These are phyloP conservation scores for Chlorella sorokiniana DNA, from an alignment of 139 green algal genomes.

Conservation along the genomic window DNA sequence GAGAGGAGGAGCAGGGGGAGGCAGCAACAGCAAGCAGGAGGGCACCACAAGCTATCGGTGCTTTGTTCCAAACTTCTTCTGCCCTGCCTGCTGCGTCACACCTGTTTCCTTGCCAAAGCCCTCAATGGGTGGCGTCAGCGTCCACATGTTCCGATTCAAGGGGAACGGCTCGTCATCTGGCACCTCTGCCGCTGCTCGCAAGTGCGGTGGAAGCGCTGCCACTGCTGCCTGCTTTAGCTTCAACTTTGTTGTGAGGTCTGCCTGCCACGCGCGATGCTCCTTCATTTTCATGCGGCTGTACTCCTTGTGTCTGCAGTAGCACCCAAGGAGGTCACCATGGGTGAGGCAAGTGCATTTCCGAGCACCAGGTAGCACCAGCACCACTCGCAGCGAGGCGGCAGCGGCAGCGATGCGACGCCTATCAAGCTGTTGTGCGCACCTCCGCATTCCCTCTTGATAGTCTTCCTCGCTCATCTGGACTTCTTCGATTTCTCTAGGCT, in stretches of 20 bases:
- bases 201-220: constrained; percentile 41
- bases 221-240: constrained; percentile 54
- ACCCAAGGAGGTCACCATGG: not conserved
- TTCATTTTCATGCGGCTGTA: constrained; percentile 54
- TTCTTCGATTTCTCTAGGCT: constrained; percentile 5
- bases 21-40: not conserved
- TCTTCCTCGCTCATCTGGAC: constrained; percentile 31
- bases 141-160: constrained; percentile 48
- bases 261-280: constrained; percentile 54
- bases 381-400: too few species aligned
- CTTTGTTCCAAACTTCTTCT: constrained; percentile 36
- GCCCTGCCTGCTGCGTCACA: constrained; percentile 4
- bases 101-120: constrained; percentile 1
- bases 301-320: constrained; percentile 40
- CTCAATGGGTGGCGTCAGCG: constrained; percentile 50
- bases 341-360: too few species aligned
- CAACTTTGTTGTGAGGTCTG: constrained; percentile 52
- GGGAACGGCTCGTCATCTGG: constrained; percentile 44
- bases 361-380: not conserved
- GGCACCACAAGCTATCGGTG: not conserved
- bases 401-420: not conserved
- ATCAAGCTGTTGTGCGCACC: constrained; percentile 23
- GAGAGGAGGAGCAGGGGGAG: not conserved
- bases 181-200: constrained; percentile 41
- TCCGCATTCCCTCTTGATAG: constrained; percentile 22